These are phyloP conservation scores for Monosporascus ibericus DNA, from an alignment of 2,329 filamentous ascomycete species.

Conservation along the genomic window DNA sequence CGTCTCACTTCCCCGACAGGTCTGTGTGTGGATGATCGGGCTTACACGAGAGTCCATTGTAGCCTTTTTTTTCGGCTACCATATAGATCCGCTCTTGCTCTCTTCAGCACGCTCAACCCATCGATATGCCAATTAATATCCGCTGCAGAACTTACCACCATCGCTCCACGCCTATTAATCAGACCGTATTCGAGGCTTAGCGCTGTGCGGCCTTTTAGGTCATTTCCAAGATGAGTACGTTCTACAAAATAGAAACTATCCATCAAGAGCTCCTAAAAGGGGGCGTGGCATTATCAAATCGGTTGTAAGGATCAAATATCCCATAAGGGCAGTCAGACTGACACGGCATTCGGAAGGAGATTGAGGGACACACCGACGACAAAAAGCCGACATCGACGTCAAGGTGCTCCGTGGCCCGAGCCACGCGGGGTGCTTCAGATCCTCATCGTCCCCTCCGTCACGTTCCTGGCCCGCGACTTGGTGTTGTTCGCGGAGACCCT, in stretches of 20 bases:
- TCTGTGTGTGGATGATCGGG: too few species aligned
- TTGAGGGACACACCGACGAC: slow-evolving; percentile 4
- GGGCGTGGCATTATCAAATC: slow-evolving; percentile 1
- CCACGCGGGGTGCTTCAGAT: slow-evolving; percentile 53
- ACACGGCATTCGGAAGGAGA: slow-evolving; percentile 1
- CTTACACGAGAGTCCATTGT: too few species aligned
- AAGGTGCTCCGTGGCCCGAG: slow-evolving; percentile 43
- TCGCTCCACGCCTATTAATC: neutral
- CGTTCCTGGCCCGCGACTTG: slow-evolving; percentile 50
- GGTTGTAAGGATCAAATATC: too few species aligned
- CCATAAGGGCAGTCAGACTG: too few species aligned
- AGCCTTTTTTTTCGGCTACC: too few species aligned
- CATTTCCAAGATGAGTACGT: neutral
- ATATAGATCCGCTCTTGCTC: too few species aligned
- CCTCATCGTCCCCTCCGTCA: slow-evolving; percentile 43
- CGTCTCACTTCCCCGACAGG: too few species aligned
- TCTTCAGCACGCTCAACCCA: too few species aligned
- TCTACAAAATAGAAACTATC: slow-evolving; percentile 10
- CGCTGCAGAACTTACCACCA: too few species aligned
- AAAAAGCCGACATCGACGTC: slow-evolving; percentile 27
- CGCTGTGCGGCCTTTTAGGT: neutral
- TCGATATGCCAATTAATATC: too few species aligned
- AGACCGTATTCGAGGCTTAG: neutral
- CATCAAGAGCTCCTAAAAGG: slow-evolving; percentile 8
- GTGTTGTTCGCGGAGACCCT: slow-evolving; percentile 40